phyloP scores from a whole-genome alignment of 169 alveolate genomes.

The Cardiosporidium cionae region DNA sequence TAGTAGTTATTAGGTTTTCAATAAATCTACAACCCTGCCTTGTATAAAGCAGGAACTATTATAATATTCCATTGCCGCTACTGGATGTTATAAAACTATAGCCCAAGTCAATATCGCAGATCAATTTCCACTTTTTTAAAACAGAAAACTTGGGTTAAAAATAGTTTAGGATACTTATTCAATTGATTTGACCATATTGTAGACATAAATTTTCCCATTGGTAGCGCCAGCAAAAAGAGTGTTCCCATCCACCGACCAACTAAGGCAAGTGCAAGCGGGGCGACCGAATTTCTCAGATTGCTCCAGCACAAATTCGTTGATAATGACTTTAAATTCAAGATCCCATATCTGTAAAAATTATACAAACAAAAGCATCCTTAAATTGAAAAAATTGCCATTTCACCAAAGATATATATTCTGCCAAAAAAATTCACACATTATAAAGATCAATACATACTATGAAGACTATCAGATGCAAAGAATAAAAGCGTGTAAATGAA shows the following conservation, averaged over 20 bases:
- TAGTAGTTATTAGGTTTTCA: too few relatives aligned
- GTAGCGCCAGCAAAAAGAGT: slow-evolving; percentile 84
- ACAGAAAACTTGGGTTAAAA: too few relatives aligned
- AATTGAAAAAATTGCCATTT: background rate
- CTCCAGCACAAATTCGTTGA: slow-evolving; percentile 79
- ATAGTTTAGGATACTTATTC: too few relatives aligned
- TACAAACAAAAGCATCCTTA: background rate
- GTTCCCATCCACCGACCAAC: slow-evolving; percentile 88
- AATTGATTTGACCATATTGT: slow-evolving; percentile 68
- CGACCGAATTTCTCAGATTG: slow-evolving; percentile 78
- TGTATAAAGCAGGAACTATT: too few relatives aligned
- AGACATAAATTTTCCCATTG: slow-evolving; percentile 79
- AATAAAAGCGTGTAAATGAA: background rate
- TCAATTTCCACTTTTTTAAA: too few relatives aligned
- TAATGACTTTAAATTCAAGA: slow-evolving; percentile 82
- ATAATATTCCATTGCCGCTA: too few relatives aligned
- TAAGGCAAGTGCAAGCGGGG: slow-evolving; percentile 87
- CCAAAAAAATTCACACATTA: background rate
- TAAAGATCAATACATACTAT: background rate
- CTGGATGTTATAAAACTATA: too few relatives aligned
- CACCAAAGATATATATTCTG: too few relatives aligned
- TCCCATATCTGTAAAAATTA: slow-evolving; percentile 67
- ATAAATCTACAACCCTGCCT: too few relatives aligned
- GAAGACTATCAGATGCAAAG: background rate
- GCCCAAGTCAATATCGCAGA: too few relatives aligned